Base-by-base conservation (phyloP, 208 protist species). In the Borovskyia barvae region DNA sequence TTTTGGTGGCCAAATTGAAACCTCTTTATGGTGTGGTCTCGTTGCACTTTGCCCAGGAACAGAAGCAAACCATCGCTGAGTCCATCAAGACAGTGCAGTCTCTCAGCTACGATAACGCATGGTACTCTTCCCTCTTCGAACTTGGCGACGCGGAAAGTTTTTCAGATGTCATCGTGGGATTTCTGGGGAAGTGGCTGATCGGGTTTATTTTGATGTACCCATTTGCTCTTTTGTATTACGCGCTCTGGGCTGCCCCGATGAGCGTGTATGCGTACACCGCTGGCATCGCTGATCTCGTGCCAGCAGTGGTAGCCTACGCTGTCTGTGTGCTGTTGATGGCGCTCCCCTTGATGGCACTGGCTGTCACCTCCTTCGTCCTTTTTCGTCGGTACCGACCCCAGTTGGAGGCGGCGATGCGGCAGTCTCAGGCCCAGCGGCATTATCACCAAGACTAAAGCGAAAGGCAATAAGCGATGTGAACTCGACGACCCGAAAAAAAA, bases 1-100 rank as follows among this genome's bases (percentile, higher is more conserved):
- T 78, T 51, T 82, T 96, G 70, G 35, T 94, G 37, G 64, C 67
- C 2, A 87, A 89, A 55, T 55, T 96, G 51, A 94, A 94, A 64
- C 90, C 86, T 4, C 77, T 96, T 6, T 92, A 96, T 52, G 90
- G 90, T 24, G 71, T 94, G 30, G 51, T 91, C 1, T 93, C 85
- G 8, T 54, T 69, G 0, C 80, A 85, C 29, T 94, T 96, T 60
- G 75, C 64, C 5, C 66, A 88, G 47, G 90, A 96, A 56, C 85
- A 94, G 77, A 70, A 76, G 25, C 35, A 74, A 14, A 61, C 67
- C 36, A 93, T 96, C 41, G 50, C 70, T 0, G 30, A 60, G 19
- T 75, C 83, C 22, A 75, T 96, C 39, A 60, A 52, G 22, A 59
- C 63, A 14, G 77, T 93, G 28, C 72, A 93, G 72, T 39, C 78